phyloP scores from a whole-genome alignment of 805 yeast genomes.

The Zygoascus biomembranicola region DNA sequence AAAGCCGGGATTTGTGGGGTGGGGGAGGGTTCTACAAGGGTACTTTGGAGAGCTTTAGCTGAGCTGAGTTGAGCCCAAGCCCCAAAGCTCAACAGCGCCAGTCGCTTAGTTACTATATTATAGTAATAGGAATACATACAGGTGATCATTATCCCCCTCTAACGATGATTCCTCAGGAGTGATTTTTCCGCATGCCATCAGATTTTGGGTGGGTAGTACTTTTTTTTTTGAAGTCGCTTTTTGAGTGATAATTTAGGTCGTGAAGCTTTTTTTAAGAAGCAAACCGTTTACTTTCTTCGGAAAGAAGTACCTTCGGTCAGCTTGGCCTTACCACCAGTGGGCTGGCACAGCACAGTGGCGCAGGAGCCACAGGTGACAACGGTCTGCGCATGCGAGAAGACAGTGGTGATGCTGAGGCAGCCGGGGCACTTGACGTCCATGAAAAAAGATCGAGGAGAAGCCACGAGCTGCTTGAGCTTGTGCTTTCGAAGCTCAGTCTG shows the following conservation, averaged over 20 bases:
- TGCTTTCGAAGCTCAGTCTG: constrained; percentile 94
- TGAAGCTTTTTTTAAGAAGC: not conserved
- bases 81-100: too few species aligned
- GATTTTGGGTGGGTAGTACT: not conserved
- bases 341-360: constrained; percentile 96
- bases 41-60: too few species aligned
- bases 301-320: constrained; percentile 99
- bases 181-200: not conserved
- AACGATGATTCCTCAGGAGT: not conserved
- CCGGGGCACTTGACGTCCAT: constrained; percentile 99
- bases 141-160: not conserved
- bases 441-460: constrained; percentile 97
- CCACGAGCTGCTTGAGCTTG: constrained; percentile 96
- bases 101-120: not conserved
- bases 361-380: constrained; percentile 99
- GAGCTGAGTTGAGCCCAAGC: too few species aligned
- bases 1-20: too few species aligned
- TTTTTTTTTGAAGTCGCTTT: not conserved
- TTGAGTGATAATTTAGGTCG: not conserved
- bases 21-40: too few species aligned
- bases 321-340: constrained; percentile 99
- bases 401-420: constrained; percentile 97
- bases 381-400: constrained; percentile 99
- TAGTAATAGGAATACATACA: not conserved
- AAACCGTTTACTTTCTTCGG: constrained; percentile 83